phyloP scores from a whole-genome alignment of 306 rosid genomes.

The Cicer judaicum region DNA sequence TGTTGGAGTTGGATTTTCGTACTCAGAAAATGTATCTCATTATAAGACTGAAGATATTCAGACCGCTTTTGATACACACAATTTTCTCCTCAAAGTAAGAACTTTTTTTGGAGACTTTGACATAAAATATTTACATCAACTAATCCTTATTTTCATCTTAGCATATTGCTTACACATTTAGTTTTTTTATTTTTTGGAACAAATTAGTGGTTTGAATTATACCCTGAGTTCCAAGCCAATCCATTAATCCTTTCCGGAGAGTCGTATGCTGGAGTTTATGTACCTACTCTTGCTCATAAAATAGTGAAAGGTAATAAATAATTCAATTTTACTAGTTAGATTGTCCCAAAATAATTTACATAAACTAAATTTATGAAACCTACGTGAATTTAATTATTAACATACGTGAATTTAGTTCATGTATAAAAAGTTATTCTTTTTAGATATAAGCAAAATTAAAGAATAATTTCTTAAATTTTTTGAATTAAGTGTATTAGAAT shows the following conservation, averaged over 20 bases:
- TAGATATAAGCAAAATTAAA: too few relatives aligned
- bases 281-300: constrained; percentile 81
- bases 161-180: constrained; percentile 33
- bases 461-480: too few relatives aligned
- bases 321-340: too few relatives aligned
- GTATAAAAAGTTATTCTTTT: too few relatives aligned
- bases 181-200: neutral
- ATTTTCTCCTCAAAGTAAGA: constrained; percentile 80
- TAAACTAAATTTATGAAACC: too few relatives aligned
- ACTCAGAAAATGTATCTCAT: constrained; percentile 68
- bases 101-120: neutral
- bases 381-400: too few relatives aligned
- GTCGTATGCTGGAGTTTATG: constrained; percentile 89
- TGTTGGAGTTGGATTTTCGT: constrained; percentile 86
- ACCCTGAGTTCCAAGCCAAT: constrained; percentile 71
- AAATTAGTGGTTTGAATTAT: constrained; percentile 54
- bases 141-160: constrained; percentile 14
- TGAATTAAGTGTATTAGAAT: neutral
- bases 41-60: constrained; percentile 61
- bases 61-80: constrained; percentile 56
- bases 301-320: constrained; percentile 68
- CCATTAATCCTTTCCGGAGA: constrained; percentile 81
- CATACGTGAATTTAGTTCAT: too few relatives aligned
- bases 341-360: too few relatives aligned
- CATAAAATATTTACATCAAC: constrained; percentile 7